Conservation (phyloP, 208 protist genomes). For the Herpetomonas tarakana region DNA sequence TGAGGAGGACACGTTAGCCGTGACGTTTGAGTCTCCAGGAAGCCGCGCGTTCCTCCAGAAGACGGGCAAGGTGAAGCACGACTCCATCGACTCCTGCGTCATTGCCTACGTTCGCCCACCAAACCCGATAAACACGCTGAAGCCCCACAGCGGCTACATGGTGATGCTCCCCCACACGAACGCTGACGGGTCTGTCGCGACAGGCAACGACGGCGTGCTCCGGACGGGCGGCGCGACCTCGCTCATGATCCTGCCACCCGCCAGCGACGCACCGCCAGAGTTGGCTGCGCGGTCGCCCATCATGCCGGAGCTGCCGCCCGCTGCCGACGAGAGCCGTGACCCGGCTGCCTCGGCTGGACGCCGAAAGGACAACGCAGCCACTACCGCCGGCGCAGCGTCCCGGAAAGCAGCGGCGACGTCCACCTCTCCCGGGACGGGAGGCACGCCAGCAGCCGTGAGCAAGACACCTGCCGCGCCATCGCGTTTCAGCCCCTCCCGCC, state of each 20-base stretch:
- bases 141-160: conserved; percentile 81
- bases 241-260: background rate
- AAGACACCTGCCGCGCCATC: background rate
- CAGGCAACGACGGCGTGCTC: background rate
- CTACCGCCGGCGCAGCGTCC: background rate
- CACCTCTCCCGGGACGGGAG: background rate
- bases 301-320: background rate
- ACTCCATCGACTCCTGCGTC: conserved; percentile 36
- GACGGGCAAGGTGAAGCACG: conserved; percentile 10
- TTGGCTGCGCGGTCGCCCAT: background rate
- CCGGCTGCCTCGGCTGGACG: no score
- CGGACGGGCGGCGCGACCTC: background rate
- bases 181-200: conserved; percentile 6
- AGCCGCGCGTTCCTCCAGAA: conserved; percentile 74
- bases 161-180: conserved; percentile 50
- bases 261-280: background rate
- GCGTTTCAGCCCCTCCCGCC: conserved; percentile 14
- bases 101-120: conserved; percentile 82
- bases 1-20: conserved; percentile 69
- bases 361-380: background rate
- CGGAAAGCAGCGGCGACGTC: background rate
- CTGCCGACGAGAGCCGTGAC: no score
- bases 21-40: conserved; percentile 89
- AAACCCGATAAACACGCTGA: conserved; percentile 90
- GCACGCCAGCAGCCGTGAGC: background rate